Evolutionary conservation across 257 asterid species (phyloP), one percentile per base, ranked within the genome.

Genomic region (Cruciata laevipes): DNA sequence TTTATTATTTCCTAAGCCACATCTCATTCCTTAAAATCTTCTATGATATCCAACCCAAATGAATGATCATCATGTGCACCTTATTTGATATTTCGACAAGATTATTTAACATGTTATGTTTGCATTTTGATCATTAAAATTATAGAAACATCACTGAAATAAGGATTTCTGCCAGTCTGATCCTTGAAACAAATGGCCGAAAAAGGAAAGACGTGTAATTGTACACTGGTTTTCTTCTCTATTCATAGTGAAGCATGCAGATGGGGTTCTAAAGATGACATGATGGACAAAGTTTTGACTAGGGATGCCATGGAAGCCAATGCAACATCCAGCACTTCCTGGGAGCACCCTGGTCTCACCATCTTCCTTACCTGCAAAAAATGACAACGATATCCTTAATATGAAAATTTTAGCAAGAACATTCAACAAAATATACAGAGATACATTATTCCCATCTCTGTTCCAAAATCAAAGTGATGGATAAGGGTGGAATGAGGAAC

Each of bases 311-410:
- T 40, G 21, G 76, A 79, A 65, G 75, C 69, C 83, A 83, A 76
- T 25, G 86, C 87, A 60, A 75, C 75, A 70, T 83, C 37, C 74
- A 85, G 76, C 70, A 69, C 76, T 73, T 85, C 82, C 32, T 69
- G 68, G 0, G 84, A 76, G 72, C 91, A 85, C 63, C 89, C 89
- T 0, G 91, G 84, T 58, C 78, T 77, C 4, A 59, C 69, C 14
- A 85, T 75, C 69, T 66, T 70, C 74, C 74, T 74, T 76, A 83
- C 87, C 89, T 81, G 80, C 66, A 67, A 37, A 35, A 55, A 24
- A 35, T n/a, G 31, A 47, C 2, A 55, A 40, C 60, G 49, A 20
- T 20, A 38, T 67, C 9, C 64, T 4, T 11, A 5, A 23, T 21
- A 24, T 20, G 23, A 62, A 20, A 3, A 61, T 7, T 21, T 38